Percentiles rank a stretch among this genome's conserved stretches.
Conservation (phyloP, 805 yeast species). For the Schwanniomyces polymorphus region DNA sequence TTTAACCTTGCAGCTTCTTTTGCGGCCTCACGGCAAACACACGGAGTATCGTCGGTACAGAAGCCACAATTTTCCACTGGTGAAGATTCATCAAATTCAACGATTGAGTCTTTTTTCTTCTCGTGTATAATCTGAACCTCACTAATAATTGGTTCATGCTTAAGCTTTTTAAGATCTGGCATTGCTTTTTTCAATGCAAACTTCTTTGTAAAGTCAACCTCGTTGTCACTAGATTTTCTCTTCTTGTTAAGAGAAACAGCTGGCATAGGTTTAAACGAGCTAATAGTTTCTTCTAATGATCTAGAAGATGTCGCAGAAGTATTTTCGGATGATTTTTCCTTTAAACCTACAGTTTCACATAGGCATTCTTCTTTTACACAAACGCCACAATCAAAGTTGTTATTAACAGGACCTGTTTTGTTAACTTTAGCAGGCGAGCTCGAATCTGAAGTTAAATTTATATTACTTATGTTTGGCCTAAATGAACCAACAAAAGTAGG, state of each 20-base stretch:
- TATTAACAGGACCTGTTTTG: conserved; percentile 1
- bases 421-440: conserved; percentile 12
- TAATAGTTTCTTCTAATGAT: conserved; percentile 32
- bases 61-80: conserved; percentile 85
- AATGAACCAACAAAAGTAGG: conserved; percentile 31
- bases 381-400: conserved; percentile 57
- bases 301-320: conserved; percentile 7
- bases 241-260: conserved; percentile 58
- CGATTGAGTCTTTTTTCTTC: conserved; percentile 15
- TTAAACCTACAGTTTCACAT: conserved; percentile 56
- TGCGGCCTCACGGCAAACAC: conserved; percentile 84
- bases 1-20: conserved; percentile 46
- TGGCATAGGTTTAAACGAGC: conserved; percentile 55
- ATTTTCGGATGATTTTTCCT: conserved; percentile 12
- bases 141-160: conserved; percentile 7
- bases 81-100: conserved; percentile 42
- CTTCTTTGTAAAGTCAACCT: conserved; percentile 58
- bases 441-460: conserved; percentile 12
- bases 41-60: conserved; percentile 88
- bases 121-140: background rate
- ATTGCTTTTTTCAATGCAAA: conserved; percentile 33
- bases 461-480: background rate
- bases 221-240: conserved; percentile 21
- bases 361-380: conserved; percentile 69
- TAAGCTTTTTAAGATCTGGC: conserved; percentile 38